These are phyloP conservation scores for Chlorella sp. DNA, from an alignment of 139 green algal genomes.

Conservation along the genomic window DNA sequence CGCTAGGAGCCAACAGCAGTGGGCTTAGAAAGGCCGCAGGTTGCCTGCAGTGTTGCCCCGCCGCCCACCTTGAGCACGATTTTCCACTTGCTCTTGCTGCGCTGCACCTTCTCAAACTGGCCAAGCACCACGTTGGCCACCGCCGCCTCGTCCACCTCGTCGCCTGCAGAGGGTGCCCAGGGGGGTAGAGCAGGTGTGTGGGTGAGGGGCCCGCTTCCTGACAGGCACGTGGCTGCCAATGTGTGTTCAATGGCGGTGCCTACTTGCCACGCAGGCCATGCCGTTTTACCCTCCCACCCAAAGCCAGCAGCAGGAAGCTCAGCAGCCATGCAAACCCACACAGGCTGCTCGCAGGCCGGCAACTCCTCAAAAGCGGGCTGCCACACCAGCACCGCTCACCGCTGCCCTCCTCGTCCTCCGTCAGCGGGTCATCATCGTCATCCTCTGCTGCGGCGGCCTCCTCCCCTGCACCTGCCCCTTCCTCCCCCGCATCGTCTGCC, in stretches of 20 bases:
- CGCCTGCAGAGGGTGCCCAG: slow-evolving; percentile 9
- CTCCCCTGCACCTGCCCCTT: not conserved
- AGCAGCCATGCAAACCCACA: too few relatives aligned
- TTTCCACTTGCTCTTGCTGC: slow-evolving; percentile 45
- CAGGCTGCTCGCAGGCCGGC: too few relatives aligned
- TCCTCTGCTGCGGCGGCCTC: not conserved
- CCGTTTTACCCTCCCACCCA: too few relatives aligned
- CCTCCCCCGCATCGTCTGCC: not conserved
- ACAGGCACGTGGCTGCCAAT: too few relatives aligned
- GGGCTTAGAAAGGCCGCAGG: not conserved
- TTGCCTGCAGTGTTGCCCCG: not conserved
- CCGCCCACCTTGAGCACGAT: slow-evolving; percentile 16
- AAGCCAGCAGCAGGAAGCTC: too few relatives aligned
- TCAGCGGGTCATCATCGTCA: slow-evolving; percentile 18
- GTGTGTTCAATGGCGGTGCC: too few relatives aligned
- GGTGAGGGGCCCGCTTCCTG: not conserved
- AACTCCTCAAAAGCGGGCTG: too few relatives aligned
- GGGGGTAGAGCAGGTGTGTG: not conserved
- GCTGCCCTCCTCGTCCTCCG: slow-evolving; percentile 25
- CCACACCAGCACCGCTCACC: not conserved
- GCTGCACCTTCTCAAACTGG: slow-evolving; percentile 54
- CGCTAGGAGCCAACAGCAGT: not conserved
- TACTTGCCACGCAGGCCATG: too few relatives aligned
- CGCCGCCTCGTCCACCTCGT: slow-evolving; percentile 44
- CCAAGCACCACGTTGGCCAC: slow-evolving; percentile 47